Base-by-base conservation (phyloP, 2,329 filamentous ascomycete genomes). In the Albophoma yamanashiensis region DNA sequence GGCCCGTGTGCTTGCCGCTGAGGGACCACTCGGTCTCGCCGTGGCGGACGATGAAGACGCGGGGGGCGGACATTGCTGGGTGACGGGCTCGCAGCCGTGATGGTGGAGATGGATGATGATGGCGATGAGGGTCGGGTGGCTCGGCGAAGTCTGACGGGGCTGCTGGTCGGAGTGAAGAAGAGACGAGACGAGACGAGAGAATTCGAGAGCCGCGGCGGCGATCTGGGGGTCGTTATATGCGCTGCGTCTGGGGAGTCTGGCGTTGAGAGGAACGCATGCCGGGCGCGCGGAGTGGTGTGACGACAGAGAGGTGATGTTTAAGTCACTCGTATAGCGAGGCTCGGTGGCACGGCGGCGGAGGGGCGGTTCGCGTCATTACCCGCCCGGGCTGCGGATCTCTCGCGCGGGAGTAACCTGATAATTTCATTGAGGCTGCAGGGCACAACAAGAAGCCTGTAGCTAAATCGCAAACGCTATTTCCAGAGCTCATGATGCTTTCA, bases 21-120 rank as follows among this genome's bases (percentile, higher is more conserved):
- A 96, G 84, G 6, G 90, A 95, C 92, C 92, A 97, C 78, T 96
- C 91, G 4, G 92, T 97, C 78, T 97, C 91, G 75, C 92, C 93
- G 71, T 97, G 92, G 67, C 92, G 90, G 71, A 92, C 77, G 66
- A 94, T 84, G 78, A 93, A 93, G 71, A 90, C 86, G 58, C 89
- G 83, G 2, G 90, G 89, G 2, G 87, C 85, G 27, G 69, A 61
- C 70, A 71, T 34, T 58, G 34, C 55, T 20, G 53, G 38, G 27
- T 5, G 27, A 31, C 42, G 56, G 36, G 25, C 45, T 25, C 45
- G 12, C 47, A 17, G 47, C 17, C 17, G 27, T 15, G 47, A n/a
- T n/a, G 47, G 14, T 5, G 8, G 47, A 31, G 27, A 31, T 36
- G 34, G 34, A 8, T 8, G 34, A 2, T 36, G 34, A 8, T 8